Conservation (phyloP, 2,329 filamentous ascomycete species). For the Curvularia lunata region DNA sequence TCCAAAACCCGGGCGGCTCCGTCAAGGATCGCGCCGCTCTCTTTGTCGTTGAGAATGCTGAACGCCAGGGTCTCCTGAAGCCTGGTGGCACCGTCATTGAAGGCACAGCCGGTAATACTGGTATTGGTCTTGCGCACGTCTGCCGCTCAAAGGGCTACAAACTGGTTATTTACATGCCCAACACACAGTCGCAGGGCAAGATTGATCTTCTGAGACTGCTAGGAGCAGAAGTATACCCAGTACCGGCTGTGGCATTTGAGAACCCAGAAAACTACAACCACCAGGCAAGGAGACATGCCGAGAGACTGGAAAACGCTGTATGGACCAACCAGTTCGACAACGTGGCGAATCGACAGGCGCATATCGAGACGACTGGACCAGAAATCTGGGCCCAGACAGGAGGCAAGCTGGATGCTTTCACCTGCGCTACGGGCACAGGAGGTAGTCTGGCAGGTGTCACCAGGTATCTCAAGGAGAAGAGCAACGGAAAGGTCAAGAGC, state of each 20-base stretch:
- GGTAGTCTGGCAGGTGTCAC: conserved; percentile 91
- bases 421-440: conserved; percentile 90
- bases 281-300: conserved; percentile 89
- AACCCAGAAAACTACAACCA: conserved; percentile 98
- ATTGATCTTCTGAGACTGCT: conserved; percentile 89
- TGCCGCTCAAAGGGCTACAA: conserved; percentile 91
- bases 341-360: conserved; percentile 87
- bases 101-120: conserved; percentile 96
- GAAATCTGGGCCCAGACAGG: conserved; percentile 95
- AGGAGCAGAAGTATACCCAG: conserved; percentile 93
- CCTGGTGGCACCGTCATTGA: conserved; percentile 95
- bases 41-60: conserved; percentile 91
- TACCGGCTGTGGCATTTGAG: conserved; percentile 93
- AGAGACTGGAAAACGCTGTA: conserved; percentile 81
- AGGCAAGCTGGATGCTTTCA: conserved; percentile 90
- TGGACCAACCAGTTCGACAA: conserved; percentile 99
- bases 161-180: conserved; percentile 99
- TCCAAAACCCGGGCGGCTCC: conserved; percentile 96
- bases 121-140: conserved; percentile 96
- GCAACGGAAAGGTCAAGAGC: conserved; percentile 77
- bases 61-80: conserved; percentile 80
- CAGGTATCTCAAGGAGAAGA: conserved; percentile 84
- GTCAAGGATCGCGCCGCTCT: conserved; percentile 96
- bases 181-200: conserved; percentile 98
- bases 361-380: conserved; percentile 95